A percentile compares a stretch with the other conserved stretches of the same genome.
phyloP scores from a whole-genome alignment of 345 rosid species.

The Eucalyptus marginata region DNA sequence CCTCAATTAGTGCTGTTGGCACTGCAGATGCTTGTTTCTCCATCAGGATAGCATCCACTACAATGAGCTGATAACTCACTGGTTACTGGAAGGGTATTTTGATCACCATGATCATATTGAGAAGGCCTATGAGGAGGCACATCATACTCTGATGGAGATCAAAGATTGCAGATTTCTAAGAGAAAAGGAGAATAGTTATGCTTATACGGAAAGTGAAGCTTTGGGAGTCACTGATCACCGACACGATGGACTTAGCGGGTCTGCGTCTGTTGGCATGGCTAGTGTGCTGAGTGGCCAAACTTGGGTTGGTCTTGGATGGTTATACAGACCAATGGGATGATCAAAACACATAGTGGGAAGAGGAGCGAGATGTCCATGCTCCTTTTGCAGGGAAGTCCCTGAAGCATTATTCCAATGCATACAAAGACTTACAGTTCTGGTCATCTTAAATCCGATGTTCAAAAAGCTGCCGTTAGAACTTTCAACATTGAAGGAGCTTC shows the following conservation, averaged over 20 bases:
- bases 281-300: background rate
- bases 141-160: slow-evolving; percentile 36
- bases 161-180: slow-evolving; percentile 30
- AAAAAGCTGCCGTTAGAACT: background rate
- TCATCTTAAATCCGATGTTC: background rate
- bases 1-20: background rate
- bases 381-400: background rate
- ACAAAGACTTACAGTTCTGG: background rate
- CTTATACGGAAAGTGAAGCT: slow-evolving; percentile 21
- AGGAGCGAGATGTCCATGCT: background rate
- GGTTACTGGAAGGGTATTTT: slow-evolving; percentile 67
- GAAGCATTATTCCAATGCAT: background rate
- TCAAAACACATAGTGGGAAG: slow-evolving; percentile 15
- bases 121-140: slow-evolving; percentile 30
- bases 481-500: background rate
- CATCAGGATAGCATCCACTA: background rate
- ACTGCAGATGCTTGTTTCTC: background rate
- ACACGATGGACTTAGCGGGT: background rate
- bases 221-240: slow-evolving; percentile 11
- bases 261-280: slow-evolving; percentile 19
- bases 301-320: slow-evolving; percentile 18
- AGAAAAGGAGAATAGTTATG: slow-evolving; percentile 35
- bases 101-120: slow-evolving; percentile 22
- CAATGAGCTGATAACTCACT: slow-evolving; percentile 41
- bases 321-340: slow-evolving; percentile 28